These are phyloP conservation scores for Galerina marginata DNA, from an alignment of 768 basidiomycete species.

Conservation along the genomic window DNA sequence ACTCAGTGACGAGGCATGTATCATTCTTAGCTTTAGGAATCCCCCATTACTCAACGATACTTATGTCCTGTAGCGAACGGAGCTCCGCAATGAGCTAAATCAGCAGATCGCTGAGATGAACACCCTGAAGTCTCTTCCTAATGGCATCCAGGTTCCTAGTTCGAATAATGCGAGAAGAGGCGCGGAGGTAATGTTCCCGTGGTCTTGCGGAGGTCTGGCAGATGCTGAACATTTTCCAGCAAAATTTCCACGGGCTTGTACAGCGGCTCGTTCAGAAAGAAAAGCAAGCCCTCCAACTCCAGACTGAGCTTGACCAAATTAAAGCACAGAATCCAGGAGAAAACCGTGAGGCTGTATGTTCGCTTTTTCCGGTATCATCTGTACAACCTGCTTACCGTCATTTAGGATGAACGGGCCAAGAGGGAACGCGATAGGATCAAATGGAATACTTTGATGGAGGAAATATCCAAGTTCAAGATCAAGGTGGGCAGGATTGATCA, in stretches of 20 bases:
- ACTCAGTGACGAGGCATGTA: conserved; percentile 65
- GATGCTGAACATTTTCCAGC: conserved; percentile 8
- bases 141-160: conserved; percentile 40
- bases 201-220: neutral
- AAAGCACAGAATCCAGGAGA: conserved; percentile 64
- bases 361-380: neutral
- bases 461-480: conserved; percentile 71
- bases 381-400: neutral
- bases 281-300: conserved; percentile 78
- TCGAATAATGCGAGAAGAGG: conserved; percentile 53
- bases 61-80: conserved; percentile 44
- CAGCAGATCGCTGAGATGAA: conserved; percentile 73
- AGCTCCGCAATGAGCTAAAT: conserved; percentile 58
- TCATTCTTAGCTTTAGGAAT: neutral
- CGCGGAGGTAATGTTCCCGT: conserved; percentile 54
- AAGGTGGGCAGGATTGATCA: conserved; percentile 50
- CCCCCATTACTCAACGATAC: too few species aligned
- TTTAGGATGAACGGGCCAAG: conserved; percentile 73
- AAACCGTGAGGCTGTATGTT: conserved; percentile 61
- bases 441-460: conserved; percentile 74
- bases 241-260: conserved; percentile 76
- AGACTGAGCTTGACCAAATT: conserved; percentile 70
- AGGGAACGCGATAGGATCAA: conserved; percentile 78
- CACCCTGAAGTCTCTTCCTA: conserved; percentile 60
- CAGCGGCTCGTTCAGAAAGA: conserved; percentile 86